Conservation (phyloP, 2,329 filamentous ascomycete genomes). For the Xylaria sp. region DNA sequence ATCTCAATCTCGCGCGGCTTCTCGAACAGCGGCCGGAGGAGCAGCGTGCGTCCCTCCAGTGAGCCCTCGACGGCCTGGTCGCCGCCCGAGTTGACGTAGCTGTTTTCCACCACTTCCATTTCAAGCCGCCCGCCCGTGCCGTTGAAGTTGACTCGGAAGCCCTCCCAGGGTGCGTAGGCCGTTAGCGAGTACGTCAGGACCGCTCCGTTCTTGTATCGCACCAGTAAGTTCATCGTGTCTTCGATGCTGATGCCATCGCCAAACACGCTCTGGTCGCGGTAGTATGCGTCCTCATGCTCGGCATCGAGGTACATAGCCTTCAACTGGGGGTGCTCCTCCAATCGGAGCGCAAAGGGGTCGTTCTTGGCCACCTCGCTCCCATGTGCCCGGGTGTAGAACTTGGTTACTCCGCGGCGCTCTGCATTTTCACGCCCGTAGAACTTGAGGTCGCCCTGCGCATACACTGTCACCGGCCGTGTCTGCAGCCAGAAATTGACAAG, state of each 20-base stretch:
- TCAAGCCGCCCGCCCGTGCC: constrained; percentile 69
- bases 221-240: constrained; percentile 71
- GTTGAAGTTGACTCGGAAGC: constrained; percentile 68
- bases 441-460: constrained; percentile 66
- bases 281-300: constrained; percentile 71
- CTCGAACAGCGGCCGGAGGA: constrained; percentile 65
- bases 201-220: constrained; percentile 66
- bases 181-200: constrained; percentile 69
- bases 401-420: constrained; percentile 62
- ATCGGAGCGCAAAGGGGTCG: constrained; percentile 69
- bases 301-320: constrained; percentile 70
- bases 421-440: constrained; percentile 73
- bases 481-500: constrained; percentile 72
- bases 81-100: constrained; percentile 70
- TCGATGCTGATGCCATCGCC: constrained; percentile 72
- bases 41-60: constrained; percentile 60
- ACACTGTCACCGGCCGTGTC: constrained; percentile 65
- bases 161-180: constrained; percentile 72
- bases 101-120: constrained; percentile 71
- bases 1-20: constrained; percentile 67
- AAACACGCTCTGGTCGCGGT: constrained; percentile 71
- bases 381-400: constrained; percentile 62
- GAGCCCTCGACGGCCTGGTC: constrained; percentile 66
- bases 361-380: constrained; percentile 59
- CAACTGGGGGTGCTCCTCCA: constrained; percentile 63